Base-by-base conservation (phyloP, 345 rosid genomes). In the Gossypium ekmanianum region DNA sequence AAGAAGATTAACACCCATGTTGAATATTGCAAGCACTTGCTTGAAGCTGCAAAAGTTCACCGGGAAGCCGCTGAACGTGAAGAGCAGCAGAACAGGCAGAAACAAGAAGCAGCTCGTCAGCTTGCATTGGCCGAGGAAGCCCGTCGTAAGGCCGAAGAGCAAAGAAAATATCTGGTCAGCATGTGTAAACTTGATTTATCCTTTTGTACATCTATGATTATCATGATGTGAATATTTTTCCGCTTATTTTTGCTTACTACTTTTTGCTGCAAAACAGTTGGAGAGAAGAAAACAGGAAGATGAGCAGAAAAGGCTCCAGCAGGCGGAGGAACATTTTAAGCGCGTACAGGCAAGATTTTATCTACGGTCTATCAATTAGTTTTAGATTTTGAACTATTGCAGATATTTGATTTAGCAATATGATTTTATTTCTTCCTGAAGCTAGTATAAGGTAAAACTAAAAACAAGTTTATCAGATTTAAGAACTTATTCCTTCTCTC, bases 1-100 rank as follows among this genome's bases (percentile, higher is more conserved):
- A 95, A 95, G 88, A 95, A 95, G 84, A 95, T 95, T 79, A 91
- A 90, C 75, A 95, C 99, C 52, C 99, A 93, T 80, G 98, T 91
- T 62, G 98, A 89, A 77, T 95, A 95, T 84, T 95, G 98, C 86
- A 90, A 91, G 59, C 99, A 95, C 85, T 87, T 95, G 65, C 90
- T 95, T 48, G 93, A 87, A 41, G 97, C 93, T 62, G 98, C 97
- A 69, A 95, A 87, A 85, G 92, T 91, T 76, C 99, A 95, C 81
- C 87, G 96, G 75, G 97, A 61, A 61, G 64, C 64, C 39, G 64
- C 64, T 27, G 64, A 61, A 26, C 43, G 64, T 26, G 64, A 93
- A 79, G 98, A 91, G 85, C 96, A 82, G 81, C 99, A 93, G 83
- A 89, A 81, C 76, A 88, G 91, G 69, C 99, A 93, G 85, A 90